Evolutionary conservation across 139 green algal species (phyloP), one percentile per base, ranked within the genome.

Genomic region (Chlorella sp.): DNA sequence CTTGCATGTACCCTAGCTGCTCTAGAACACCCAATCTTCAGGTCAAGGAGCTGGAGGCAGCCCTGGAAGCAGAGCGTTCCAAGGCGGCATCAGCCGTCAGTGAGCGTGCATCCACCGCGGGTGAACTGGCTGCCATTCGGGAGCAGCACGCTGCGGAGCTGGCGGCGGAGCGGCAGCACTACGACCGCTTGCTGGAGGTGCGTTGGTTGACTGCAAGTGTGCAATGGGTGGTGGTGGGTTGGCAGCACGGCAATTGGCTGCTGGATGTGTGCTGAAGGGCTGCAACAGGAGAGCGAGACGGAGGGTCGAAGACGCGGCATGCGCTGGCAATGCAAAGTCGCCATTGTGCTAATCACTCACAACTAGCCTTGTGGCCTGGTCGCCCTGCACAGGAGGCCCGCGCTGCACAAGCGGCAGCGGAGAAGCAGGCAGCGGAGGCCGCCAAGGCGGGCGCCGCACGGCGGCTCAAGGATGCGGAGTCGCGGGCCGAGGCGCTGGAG

Each of bases 401-500:
- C 13, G 72, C 25, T 18, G 80, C 74, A 26, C 85, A 95, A 90
- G 84, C 79, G 25, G 91, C 91, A 30, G 93, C 93, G 1, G 92
- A 98, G 82, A 84, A 92, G 78, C 84, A 83, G 15, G 93, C 88
- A 4, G 84, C 87, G 3, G 91, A 94, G 55, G 84, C 87, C 15
- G 92, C 88, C 4, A 86, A 90, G 41, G 84, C 89, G 57, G 94
- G 91, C 41, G 83, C 92, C 44, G 86, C 87, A 0, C 79, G 88
- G 32, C 56, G 71, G 71, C 80, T 96, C 41, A 81, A 84, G 36
- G 92, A 95, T 38, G 85, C 89, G 12, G 93, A 98, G 87, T 73
- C 80, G 5, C 90, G 90, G 26, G 89, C 69, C 21, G 91, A 95
- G 70, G 88, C 91, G n/a, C 87, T 97, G 30, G 80, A 87, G 28